Evolutionary conservation across 1,284 basidiomycete genomes (phyloP).

Genomic region (Leccinum pachyderme): DNA sequence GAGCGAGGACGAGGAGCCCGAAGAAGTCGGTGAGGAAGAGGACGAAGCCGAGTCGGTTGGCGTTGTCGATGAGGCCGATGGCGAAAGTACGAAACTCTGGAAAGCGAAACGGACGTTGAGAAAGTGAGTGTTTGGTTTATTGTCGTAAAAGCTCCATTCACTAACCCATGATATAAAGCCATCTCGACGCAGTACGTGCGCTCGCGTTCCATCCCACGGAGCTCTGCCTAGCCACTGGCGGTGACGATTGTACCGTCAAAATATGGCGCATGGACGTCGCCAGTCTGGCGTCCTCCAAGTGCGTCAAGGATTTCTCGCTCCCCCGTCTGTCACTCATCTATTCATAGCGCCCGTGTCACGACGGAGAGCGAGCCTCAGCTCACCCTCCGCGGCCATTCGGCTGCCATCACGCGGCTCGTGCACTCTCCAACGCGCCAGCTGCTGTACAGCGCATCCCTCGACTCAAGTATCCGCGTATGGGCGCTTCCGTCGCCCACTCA

Average conservation of each 20-base stretch:
- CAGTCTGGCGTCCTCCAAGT: conserved; percentile 70
- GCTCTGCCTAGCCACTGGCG: conserved; percentile 83
- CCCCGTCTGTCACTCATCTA: conserved; percentile 16
- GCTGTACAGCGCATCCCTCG: conserved; percentile 90
- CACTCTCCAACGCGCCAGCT: conserved; percentile 75
- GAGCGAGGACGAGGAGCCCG: conserved; percentile 49
- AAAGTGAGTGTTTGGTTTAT: conserved; percentile 59
- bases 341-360: conserved; percentile 53
- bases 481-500: conserved; percentile 68
- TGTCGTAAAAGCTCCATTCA: conserved; percentile 2
- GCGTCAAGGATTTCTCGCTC: conserved; percentile 35
- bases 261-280: conserved; percentile 87
- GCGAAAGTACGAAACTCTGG: conserved; percentile 77
- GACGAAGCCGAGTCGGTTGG: conserved; percentile 60
- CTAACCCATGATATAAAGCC: conserved; percentile 48
- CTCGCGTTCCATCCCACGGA: conserved; percentile 86
- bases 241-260: conserved; percentile 95
- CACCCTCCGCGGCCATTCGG: conserved; percentile 91
- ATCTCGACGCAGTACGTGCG: conserved; percentile 90
- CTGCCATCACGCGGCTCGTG: conserved; percentile 87
- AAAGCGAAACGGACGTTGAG: conserved; percentile 79
- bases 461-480: conserved; percentile 93
- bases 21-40: conserved; percentile 56
- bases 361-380: conserved; percentile 88
- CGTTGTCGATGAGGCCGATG: conserved; percentile 61